Conservation (phyloP, 768 basidiomycete species). For the Fibroporia radiculosa region DNA sequence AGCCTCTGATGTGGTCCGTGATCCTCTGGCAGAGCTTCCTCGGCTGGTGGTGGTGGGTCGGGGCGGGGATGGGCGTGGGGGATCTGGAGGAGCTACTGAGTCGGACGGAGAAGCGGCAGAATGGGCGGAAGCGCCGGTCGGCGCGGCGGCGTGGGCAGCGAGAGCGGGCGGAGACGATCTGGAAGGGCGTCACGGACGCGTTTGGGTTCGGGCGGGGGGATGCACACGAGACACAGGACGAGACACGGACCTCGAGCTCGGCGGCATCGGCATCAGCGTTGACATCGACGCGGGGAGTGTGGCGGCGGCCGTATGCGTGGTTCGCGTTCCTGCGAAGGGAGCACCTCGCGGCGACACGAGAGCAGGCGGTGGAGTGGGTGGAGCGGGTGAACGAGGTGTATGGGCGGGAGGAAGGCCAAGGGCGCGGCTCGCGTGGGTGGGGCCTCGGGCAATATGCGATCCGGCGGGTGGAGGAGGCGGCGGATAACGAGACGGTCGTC, state of each 20-base stretch:
- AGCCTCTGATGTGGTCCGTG: slow-evolving; percentile 81
- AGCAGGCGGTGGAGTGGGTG: slow-evolving; percentile 60
- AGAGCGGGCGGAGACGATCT: slow-evolving; percentile 47
- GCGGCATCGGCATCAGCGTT: neutral
- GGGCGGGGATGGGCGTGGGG: slow-evolving; percentile 72
- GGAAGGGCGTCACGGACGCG: slow-evolving; percentile 47
- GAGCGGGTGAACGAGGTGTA: slow-evolving; percentile 61
- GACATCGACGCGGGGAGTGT: neutral
- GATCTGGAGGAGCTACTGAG: slow-evolving; percentile 60
- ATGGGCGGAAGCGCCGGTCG: slow-evolving; percentile 36
- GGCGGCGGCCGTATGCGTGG: neutral
- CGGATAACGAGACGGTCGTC: slow-evolving; percentile 8
- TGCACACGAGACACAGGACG: neutral
- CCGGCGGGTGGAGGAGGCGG: slow-evolving; percentile 26
- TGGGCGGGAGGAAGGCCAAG: slow-evolving; percentile 24
- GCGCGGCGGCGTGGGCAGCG: slow-evolving; percentile 42
- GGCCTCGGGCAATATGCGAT: slow-evolving; percentile 65
- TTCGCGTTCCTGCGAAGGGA: slow-evolving; percentile 37
- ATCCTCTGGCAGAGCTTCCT: slow-evolving; percentile 96
- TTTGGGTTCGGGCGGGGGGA: slow-evolving; percentile 24
- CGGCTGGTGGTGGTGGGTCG: slow-evolving; percentile 99
- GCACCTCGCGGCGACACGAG: slow-evolving; percentile 59
- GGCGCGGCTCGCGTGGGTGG: slow-evolving; percentile 42
- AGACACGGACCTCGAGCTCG: neutral
- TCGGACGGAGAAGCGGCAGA: slow-evolving; percentile 45